Evolutionary conservation across 352 stramenopile genomes (phyloP).

Genomic region (Thalassiosira hispida): DNA sequence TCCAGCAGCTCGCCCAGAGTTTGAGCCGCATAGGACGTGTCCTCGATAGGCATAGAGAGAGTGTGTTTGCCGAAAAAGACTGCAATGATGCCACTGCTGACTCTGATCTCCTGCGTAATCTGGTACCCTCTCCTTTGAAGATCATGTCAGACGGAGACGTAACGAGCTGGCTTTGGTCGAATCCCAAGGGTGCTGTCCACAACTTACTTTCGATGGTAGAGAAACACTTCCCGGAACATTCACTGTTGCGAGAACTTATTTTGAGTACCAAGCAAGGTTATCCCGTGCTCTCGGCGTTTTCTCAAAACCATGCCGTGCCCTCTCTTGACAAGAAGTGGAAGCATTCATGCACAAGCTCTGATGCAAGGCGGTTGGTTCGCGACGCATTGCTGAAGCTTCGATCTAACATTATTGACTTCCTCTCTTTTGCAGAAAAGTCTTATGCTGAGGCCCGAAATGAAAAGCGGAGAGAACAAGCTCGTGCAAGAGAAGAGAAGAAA

Average conservation of each 20-base stretch:
- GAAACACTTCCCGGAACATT: constrained; percentile 45
- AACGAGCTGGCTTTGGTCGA: constrained; percentile 80
- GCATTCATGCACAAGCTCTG: constrained; percentile 47
- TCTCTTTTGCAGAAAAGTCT: constrained; percentile 48
- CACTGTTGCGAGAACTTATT: constrained; percentile 33
- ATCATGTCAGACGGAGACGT: constrained; percentile 81
- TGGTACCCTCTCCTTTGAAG: constrained; percentile 67
- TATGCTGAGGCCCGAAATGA: constrained; percentile 30
- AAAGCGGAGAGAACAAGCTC: constrained; percentile 40
- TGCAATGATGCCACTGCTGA: constrained; percentile 27
- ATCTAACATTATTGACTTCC: constrained; percentile 64
- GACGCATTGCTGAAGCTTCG: constrained; percentile 72
- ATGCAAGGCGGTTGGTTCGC: constrained; percentile 64
- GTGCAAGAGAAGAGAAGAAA: constrained; percentile 39
- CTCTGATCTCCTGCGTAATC: constrained; percentile 53
- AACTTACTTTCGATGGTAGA: constrained; percentile 54
- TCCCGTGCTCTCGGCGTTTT: constrained; percentile 41
- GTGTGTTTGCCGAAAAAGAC: constrained; percentile 35
- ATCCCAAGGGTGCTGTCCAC: constrained; percentile 63
- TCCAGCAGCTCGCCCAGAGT: constrained; percentile 83
- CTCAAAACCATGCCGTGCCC: constrained; percentile 18
- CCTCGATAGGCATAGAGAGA: constrained; percentile 80
- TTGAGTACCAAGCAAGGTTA: constrained; percentile 35
- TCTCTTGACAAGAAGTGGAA: constrained; percentile 37
- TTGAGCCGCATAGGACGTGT: constrained; percentile 82